Base-by-base conservation (phyloP, 306 rosid genomes). In the Rubus idaeus region DNA sequence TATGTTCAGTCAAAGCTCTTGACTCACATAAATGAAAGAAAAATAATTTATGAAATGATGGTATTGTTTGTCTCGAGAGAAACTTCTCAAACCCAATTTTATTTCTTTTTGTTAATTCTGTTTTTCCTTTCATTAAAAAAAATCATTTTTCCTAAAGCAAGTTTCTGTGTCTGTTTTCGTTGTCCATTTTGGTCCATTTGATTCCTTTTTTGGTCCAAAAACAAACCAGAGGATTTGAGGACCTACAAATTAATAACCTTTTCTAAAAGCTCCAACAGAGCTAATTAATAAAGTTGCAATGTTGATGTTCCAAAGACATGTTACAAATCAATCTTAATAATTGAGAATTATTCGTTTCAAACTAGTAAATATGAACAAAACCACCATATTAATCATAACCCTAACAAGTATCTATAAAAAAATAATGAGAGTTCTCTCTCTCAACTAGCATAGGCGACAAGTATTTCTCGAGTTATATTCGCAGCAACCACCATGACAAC, bases 61-160 rank as follows among this genome's bases (percentile, higher is more conserved):
- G 35, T 61, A 42, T 62, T 76, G 75, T 77, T 77, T 69, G 81
- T 77, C 81, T 61, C n/a, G 61, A 37, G 68, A 65, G 70, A 79
- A 30, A 52, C 74, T n/a, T 44, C 71, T 65, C 41, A 63, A 45
- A 13, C 8, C 44, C 4, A 5, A 20, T 20, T 8, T 42, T 6
- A 5, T 40, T 20, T 4, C 10, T 0, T 39, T 10, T n/a, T 3
- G 13, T 37, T 61, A 53, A 6, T 39, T 55, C 5, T 40, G 16
- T 40, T 10, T 10, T 30, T 30, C 35, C 35, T 30, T 30, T 30
- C 35, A 30, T 30, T 30, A 30, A 30, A 30, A 30, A 30, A 30
- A 30, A 1, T 30, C 35, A 30, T 30, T 30, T 40, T 39, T 39
- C 20, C 37, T 5, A 52, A 47, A 52, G n/a, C 23, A n/a, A 5